These are phyloP conservation scores for Dryas integrifolia DNA, from an alignment of 331 rosid species.

Conservation along the genomic window DNA sequence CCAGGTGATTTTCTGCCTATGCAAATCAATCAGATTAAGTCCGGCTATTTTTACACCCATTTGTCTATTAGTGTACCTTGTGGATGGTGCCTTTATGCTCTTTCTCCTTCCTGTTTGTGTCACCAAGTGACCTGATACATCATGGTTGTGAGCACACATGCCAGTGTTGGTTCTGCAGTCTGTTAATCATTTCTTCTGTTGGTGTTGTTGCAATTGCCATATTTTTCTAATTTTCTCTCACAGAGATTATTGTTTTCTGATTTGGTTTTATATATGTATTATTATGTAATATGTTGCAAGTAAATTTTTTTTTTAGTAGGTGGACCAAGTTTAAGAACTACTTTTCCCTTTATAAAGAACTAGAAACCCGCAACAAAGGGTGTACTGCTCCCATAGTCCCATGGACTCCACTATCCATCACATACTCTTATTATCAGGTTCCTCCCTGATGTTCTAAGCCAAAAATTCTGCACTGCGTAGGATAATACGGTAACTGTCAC, in stretches of 20 bases:
- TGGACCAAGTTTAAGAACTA: not conserved
- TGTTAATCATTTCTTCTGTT: not conserved
- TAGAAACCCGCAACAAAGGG: not conserved
- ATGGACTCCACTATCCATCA: not conserved
- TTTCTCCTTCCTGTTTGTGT: not conserved
- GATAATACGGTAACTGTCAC: not conserved
- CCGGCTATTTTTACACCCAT: not conserved
- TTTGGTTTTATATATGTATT: not conserved
- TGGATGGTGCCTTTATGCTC: not conserved
- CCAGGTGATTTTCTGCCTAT: not conserved
- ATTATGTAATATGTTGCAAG: not conserved
- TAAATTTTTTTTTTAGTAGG: too few relatives aligned
- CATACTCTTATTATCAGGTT: not conserved
- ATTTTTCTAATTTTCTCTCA: not conserved
- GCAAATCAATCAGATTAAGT: not conserved
- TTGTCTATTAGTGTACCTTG: not conserved
- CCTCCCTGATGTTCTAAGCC: not conserved
- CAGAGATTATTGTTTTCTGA: not conserved
- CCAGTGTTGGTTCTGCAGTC: not conserved
- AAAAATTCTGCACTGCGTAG: not conserved
- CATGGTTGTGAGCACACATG: not conserved
- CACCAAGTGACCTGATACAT: not conserved
- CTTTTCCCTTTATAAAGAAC: not conserved
- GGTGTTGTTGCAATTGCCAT: not conserved
- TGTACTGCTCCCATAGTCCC: not conserved